Evolutionary conservation across 2,329 filamentous ascomycete species (phyloP), one percentile per base, ranked within the genome.

Genomic region (Monilinia fructigena): DNA sequence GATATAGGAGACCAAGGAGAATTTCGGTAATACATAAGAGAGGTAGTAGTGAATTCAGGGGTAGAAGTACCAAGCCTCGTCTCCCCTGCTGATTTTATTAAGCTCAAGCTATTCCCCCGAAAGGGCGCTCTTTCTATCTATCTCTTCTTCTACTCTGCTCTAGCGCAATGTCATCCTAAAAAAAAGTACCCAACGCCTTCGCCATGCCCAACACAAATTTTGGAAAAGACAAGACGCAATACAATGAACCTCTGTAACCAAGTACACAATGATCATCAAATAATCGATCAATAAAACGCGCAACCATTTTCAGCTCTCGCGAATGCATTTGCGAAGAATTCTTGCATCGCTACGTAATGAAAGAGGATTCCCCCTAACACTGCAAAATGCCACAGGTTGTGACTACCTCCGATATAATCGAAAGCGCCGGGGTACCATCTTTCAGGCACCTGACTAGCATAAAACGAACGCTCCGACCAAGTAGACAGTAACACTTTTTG

Each of bases 311-410:
- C 68, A 0, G 89, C 90, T 68, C 89, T 84, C 71, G 82, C 79
- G 78, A 94, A 94, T 14, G 91, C 91, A 52, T 84, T 85, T 5
- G 89, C 84, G 75, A 99, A 99, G 78, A 99, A 95, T 66, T 93
- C 86, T 78, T 97, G 91, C 94, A 99, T 97, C 23, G 95, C 95
- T 28, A 85, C 84, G 79, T 98, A 99, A 78, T 99, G 95, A 77
- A 97, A 98, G n/a, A 98, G 79, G 67, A 99, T 99, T 14, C 95
- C 95, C 20, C 93, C 92, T 38, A 99, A 81, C 14, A 99, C 95
- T 10, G 95, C 95, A 45, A 96, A 79, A 78, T 99, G 95, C 95
- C 95, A 99, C 67, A 99, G 87, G 78, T 99, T 99, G 80, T 99
- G 95, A 77, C 92, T 96, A 55, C 92, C 93, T 50, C 95, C 95